Conservation (phyloP, 1,284 basidiomycete species). For the Filobasidium uniguttulatum region DNA sequence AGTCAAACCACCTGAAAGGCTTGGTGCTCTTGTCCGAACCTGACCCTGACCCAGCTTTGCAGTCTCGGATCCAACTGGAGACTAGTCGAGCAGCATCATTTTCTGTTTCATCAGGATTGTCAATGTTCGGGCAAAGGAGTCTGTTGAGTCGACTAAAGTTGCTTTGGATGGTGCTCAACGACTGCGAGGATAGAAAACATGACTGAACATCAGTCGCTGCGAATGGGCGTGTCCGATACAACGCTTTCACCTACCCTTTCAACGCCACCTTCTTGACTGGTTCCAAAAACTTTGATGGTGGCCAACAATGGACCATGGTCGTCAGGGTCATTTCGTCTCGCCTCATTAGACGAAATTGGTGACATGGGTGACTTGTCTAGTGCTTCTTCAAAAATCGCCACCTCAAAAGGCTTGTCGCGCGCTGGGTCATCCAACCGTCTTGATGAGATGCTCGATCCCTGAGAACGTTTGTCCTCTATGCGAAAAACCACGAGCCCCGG, state of each 20-base stretch:
- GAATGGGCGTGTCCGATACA: not conserved
- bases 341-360: no score
- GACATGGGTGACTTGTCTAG: no score
- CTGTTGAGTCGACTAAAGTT: not conserved
- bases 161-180: not conserved
- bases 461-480: no score
- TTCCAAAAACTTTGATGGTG: no score
- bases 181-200: not conserved
- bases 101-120: not conserved
- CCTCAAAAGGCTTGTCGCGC: no score
- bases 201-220: not conserved
- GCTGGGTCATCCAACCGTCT: no score
- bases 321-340: no score
- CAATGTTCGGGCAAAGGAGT: not conserved
- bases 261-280: no score
- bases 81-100: not conserved
- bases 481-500: no score
- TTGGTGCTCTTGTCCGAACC: not conserved
- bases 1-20: not conserved
- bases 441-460: no score
- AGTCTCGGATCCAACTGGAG: not conserved
- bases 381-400: no score
- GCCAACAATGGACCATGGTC: no score
- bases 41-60: not conserved
- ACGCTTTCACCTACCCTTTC: not conserved